These are phyloP conservation scores for Hsuehochloa calcarea DNA, from an alignment of 176 grass and related monocot genomes.

Conservation along the genomic window DNA sequence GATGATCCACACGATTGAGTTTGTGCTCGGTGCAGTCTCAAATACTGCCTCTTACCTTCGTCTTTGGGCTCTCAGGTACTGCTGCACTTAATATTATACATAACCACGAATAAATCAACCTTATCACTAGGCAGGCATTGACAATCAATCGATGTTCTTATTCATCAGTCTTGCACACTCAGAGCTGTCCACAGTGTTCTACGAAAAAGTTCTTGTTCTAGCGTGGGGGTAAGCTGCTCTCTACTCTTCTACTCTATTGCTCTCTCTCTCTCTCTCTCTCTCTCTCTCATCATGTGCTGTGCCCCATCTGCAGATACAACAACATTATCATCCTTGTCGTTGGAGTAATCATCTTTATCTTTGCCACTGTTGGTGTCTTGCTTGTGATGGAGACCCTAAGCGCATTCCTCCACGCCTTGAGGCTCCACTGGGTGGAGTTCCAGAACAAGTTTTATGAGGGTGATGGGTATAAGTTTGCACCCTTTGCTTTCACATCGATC, in stretches of 20 bases:
- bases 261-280: no score
- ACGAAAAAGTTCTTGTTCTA: conserved; percentile 84
- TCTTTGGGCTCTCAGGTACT: conserved; percentile 95
- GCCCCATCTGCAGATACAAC: conserved; percentile 49
- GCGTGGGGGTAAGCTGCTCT: conserved; percentile 64
- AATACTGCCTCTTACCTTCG: conserved; percentile 98
- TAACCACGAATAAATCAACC: background rate
- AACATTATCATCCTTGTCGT: conserved; percentile 44
- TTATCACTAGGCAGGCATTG: background rate
- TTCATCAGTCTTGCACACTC: conserved; percentile 87
- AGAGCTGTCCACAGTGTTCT: conserved; percentile 81
- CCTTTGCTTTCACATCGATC: conserved; percentile 62
- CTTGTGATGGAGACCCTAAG: conserved; percentile 95
- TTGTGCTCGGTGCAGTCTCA: conserved; percentile 96
- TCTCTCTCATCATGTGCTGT: background rate
- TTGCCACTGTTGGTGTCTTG: conserved; percentile 66
- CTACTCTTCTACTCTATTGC: background rate
- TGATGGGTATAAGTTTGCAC: conserved; percentile 88
- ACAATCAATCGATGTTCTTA: background rate
- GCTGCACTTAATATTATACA: background rate
- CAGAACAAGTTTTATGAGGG: conserved; percentile 95
- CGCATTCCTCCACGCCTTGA: conserved; percentile 85
- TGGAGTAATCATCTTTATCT: conserved; percentile 59
- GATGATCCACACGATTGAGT: conserved; percentile 95
- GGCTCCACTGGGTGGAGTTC: conserved; percentile 99